Conservation (phyloP, 1,284 basidiomycete species). For the Trichosporon inkin region DNA sequence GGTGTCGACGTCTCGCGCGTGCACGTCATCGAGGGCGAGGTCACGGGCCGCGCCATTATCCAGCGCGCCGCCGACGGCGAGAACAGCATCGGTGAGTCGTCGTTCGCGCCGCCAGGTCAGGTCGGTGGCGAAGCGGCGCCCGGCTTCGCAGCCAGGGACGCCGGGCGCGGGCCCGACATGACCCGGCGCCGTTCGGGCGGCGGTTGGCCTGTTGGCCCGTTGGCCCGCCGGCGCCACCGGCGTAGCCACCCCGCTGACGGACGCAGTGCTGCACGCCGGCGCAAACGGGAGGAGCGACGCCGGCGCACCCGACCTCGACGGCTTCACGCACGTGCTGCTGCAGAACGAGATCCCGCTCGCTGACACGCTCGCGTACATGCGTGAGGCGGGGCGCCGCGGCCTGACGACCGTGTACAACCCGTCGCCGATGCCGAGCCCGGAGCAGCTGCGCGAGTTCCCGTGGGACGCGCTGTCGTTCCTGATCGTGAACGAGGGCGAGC, state of each 20-base stretch:
- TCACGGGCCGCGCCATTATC: slow-evolving; percentile 53
- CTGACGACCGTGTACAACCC: slow-evolving; percentile 56
- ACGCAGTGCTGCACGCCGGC: slow-evolving; percentile 49
- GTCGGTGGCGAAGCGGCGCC: background rate
- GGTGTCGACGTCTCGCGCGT: slow-evolving; percentile 44
- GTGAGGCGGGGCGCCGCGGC: slow-evolving; percentile 28
- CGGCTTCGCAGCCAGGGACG: background rate
- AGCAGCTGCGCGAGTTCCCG: slow-evolving; percentile 51
- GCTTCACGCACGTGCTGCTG: slow-evolving; percentile 53
- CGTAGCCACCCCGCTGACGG: background rate
- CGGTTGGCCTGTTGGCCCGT: background rate
- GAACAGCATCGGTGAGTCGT: slow-evolving; percentile 51
- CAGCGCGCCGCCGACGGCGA: slow-evolving; percentile 51
- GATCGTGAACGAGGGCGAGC: slow-evolving; percentile 57
- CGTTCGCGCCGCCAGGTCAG: too few relatives aligned
- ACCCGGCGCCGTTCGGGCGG: background rate
- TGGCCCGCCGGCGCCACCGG: background rate
- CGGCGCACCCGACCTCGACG: slow-evolving; percentile 17
- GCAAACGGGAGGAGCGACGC: slow-evolving; percentile 40
- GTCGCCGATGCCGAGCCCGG: slow-evolving; percentile 53
- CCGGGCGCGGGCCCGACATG: background rate
- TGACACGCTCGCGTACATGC: slow-evolving; percentile 52
- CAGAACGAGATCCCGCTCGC: slow-evolving; percentile 58
- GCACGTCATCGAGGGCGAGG: slow-evolving; percentile 32
- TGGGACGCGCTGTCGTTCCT: slow-evolving; percentile 54